Evolutionary conservation across 1,139 yeast genomes (phyloP).

Genomic region (Zygosaccharomyces sapae): DNA sequence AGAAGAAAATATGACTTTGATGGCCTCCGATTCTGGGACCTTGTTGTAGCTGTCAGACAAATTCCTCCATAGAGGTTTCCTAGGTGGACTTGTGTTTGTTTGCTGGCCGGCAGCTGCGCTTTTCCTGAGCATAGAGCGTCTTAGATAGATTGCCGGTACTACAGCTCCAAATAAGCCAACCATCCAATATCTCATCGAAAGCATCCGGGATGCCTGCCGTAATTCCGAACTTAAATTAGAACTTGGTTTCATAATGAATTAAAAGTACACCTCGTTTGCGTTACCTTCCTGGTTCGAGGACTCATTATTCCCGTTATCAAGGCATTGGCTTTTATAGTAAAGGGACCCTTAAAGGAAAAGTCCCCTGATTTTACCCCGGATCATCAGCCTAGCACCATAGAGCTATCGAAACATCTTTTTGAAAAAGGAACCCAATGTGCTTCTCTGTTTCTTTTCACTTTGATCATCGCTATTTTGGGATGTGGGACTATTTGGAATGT

Average conservation of each 20-base stretch:
- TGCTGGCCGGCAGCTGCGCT: slow-evolving; percentile 5
- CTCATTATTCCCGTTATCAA: too few species aligned
- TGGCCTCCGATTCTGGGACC: slow-evolving; percentile 22
- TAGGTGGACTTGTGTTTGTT: neutral
- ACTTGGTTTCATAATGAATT: slow-evolving; percentile 24
- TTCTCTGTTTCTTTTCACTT: slow-evolving; percentile 14
- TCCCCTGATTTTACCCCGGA: slow-evolving; percentile 1
- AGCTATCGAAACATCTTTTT: slow-evolving; percentile 20
- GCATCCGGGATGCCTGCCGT: slow-evolving; percentile 25
- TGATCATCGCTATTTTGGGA: slow-evolving; percentile 6
- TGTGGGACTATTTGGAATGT: slow-evolving; percentile 3
- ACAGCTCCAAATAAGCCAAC: slow-evolving; percentile 29
- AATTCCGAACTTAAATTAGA: slow-evolving; percentile 28
- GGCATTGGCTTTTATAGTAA: neutral
- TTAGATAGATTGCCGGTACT: slow-evolving; percentile 28
- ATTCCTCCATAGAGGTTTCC: slow-evolving; percentile 1
- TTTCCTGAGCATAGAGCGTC: slow-evolving; percentile 12
- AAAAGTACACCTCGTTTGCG: neutral
- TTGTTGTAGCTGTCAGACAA: slow-evolving; percentile 8
- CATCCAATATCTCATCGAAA: slow-evolving; percentile 26
- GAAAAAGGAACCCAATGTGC: slow-evolving; percentile 23
- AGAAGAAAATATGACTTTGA: slow-evolving; percentile 28
- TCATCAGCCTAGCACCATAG: neutral
- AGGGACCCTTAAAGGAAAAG: neutral
- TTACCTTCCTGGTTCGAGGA: neutral